These are phyloP conservation scores for Chalciporus pseudorubinellus DNA, from an alignment of 768 basidiomycete species.

Conservation along the genomic window DNA sequence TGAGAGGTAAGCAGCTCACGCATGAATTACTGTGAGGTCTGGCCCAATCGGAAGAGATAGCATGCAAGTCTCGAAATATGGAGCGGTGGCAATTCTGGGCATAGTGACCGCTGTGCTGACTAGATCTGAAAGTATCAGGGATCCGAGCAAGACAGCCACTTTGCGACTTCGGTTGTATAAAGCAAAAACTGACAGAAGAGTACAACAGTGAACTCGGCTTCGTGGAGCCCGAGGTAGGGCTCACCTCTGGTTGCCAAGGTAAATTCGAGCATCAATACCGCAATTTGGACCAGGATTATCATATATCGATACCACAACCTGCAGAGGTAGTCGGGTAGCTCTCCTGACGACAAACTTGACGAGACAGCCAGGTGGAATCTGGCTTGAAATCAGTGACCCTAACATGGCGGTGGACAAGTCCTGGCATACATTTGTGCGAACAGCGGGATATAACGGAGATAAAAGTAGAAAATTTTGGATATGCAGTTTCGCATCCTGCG, in stretches of 20 bases:
- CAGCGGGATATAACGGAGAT: slow-evolving; percentile 17
- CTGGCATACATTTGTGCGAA: slow-evolving; percentile 5
- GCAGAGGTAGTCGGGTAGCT: slow-evolving; percentile 8
- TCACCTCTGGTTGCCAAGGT: slow-evolving; percentile 26
- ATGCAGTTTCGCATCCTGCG: slow-evolving; percentile 10
- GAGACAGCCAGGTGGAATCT: slow-evolving; percentile 12
- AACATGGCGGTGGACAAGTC: not conserved
- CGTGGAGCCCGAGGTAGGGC: not conserved
- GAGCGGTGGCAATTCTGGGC: slow-evolving; percentile 2
- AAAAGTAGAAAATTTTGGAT: slow-evolving; percentile 18
- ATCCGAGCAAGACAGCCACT: slow-evolving; percentile 21
- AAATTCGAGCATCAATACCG: slow-evolving; percentile 18
- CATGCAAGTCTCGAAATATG: slow-evolving; percentile 21
- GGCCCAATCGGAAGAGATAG: slow-evolving; percentile 15
- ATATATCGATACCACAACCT: slow-evolving; percentile 11
- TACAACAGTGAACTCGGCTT: not conserved
- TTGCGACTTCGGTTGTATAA: slow-evolving; percentile 35
- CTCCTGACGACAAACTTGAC: slow-evolving; percentile 10
- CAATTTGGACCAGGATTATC: slow-evolving; percentile 1
- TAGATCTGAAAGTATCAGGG: slow-evolving; percentile 20
- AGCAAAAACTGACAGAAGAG: slow-evolving; percentile 13
- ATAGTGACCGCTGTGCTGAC: slow-evolving; percentile 17
- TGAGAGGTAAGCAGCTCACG: slow-evolving; percentile 16
- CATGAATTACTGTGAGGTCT: not conserved
- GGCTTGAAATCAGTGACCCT: not conserved